Percentiles rank a stretch among this genome's conserved stretches.
phyloP scores from a whole-genome alignment of 345 rosid species.

The Populus deltoides region DNA sequence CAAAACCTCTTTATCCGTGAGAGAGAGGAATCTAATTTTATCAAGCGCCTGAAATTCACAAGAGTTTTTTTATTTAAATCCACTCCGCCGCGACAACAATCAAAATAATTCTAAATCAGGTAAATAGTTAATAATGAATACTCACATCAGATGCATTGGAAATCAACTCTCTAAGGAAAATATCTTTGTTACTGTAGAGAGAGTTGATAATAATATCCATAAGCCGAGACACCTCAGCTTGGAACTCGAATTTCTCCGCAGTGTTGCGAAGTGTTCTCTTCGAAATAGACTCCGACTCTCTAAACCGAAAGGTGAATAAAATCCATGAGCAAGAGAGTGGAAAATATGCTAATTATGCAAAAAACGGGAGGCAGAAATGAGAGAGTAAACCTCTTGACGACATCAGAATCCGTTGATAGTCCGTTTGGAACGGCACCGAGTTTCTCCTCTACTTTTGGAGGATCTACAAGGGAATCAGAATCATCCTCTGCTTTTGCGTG shows the following conservation, averaged over 20 bases:
- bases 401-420: slow-evolving; percentile 91
- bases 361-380: not conserved
- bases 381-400: slow-evolving; percentile 60
- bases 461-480: slow-evolving; percentile 55
- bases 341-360: not conserved
- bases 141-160: slow-evolving; percentile 99
- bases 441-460: slow-evolving; percentile 92
- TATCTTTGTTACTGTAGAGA: slow-evolving; percentile 95
- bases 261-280: slow-evolving; percentile 69
- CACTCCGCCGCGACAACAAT: not conserved
- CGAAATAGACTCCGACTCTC: slow-evolving; percentile 95
- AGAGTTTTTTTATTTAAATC: slow-evolving; percentile 1
- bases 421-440: slow-evolving; percentile 90
- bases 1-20: slow-evolving; percentile 83
- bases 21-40: slow-evolving; percentile 91
- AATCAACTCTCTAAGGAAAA: slow-evolving; percentile 93
- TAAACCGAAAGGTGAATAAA: slow-evolving; percentile 20
- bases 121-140: not conserved
- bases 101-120: not conserved
- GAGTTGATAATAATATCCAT: slow-evolving; percentile 98
- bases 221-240: slow-evolving; percentile 98
- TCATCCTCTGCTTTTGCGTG: slow-evolving; percentile 79
- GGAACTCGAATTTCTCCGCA: slow-evolving; percentile 97
- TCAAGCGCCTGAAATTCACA: slow-evolving; percentile 67
- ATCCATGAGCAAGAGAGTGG: not conserved